Percentiles rank a stretch among this genome's conserved stretches.
These are phyloP conservation scores for Incumbomyces lentus DNA, from an alignment of 2,329 filamentous ascomycete species.

Conservation along the genomic window DNA sequence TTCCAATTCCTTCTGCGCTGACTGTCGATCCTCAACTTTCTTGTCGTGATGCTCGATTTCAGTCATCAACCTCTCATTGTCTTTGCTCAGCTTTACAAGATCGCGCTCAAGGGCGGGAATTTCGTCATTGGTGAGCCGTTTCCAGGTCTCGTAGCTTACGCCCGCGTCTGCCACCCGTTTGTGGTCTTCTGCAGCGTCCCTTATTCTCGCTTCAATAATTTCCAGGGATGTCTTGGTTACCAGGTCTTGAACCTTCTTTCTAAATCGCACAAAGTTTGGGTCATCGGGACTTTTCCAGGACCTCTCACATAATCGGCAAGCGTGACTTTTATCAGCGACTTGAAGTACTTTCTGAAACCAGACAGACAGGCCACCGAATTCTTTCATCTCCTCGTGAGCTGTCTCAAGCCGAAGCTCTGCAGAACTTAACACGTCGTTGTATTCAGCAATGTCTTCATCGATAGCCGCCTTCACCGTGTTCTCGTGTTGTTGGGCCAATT, in stretches of 20 bases:
- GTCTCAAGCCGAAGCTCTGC: conserved; percentile 43
- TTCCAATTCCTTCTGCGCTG: conserved; percentile 63
- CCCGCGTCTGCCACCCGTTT: conserved; percentile 52
- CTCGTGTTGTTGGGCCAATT: conserved; percentile 53
- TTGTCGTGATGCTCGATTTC: conserved; percentile 60
- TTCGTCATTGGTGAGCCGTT: conserved; percentile 56
- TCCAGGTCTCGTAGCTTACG: conserved; percentile 63
- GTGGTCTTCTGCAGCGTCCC: conserved; percentile 53
- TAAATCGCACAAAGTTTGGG: conserved; percentile 52
- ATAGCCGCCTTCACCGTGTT: conserved; percentile 51
- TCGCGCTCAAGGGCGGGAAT: conserved; percentile 60
- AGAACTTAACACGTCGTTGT: conserved; percentile 42
- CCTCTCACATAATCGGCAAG: conserved; percentile 67
- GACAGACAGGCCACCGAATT: conserved; percentile 56
- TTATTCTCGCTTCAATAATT: conserved; percentile 47
- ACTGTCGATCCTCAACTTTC: conserved; percentile 49
- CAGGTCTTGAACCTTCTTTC: conserved; percentile 53
- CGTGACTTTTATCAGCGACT: conserved; percentile 39
- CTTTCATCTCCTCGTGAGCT: conserved; percentile 53
- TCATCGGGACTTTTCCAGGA: conserved; percentile 47
- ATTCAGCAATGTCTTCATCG: conserved; percentile 42
- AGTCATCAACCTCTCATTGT: conserved; percentile 50
- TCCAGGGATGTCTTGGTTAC: conserved; percentile 42
- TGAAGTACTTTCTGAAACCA: conserved; percentile 63
- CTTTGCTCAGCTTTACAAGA: conserved; percentile 49